Percentiles rank a stretch among this genome's conserved stretches.
Evolutionary conservation across 139 green algal species (phyloP).

Genomic region (Spirogloea muscicola): DNA sequence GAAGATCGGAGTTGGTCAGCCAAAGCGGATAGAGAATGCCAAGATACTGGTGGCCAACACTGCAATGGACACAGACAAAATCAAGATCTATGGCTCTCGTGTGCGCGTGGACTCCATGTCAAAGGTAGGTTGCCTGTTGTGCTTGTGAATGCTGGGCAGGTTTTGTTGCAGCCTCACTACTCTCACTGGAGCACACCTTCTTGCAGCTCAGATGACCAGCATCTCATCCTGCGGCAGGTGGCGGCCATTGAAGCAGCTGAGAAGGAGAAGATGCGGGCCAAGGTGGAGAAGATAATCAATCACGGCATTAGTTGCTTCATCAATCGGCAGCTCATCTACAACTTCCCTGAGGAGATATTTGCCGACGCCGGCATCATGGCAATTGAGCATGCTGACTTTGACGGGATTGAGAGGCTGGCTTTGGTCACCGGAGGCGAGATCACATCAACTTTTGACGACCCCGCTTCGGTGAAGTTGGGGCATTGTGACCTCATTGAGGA

Average conservation of each 20-base stretch:
- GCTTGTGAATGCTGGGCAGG: too few relatives aligned
- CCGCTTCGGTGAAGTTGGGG: slow-evolving; percentile 75
- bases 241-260: slow-evolving; percentile 95
- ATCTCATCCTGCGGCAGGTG: too few relatives aligned
- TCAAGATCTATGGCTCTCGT: slow-evolving; percentile 97
- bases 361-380: slow-evolving; percentile 50
- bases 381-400: slow-evolving; percentile 87
- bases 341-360: slow-evolving; percentile 89
- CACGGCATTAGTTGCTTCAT: slow-evolving; percentile 97
- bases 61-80: slow-evolving; percentile 99
- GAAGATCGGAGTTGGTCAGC: slow-evolving; percentile 93
- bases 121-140: too few relatives aligned
- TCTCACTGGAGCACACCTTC: too few relatives aligned
- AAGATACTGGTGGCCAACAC: slow-evolving; percentile 98
- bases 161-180: too few relatives aligned
- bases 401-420: slow-evolving; percentile 93
- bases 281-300: slow-evolving; percentile 84
- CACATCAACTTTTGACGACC: slow-evolving; percentile 88
- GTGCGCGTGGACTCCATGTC: slow-evolving; percentile 77
- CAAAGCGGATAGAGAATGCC: slow-evolving; percentile 89
- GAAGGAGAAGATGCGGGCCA: slow-evolving; percentile 93
- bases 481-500: slow-evolving; percentile 70
- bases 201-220: too few relatives aligned
- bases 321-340: slow-evolving; percentile 99
- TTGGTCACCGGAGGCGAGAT: slow-evolving; percentile 96